Conservation (phyloP, 495 filamentous ascomycete species). For the Penicillium herquei region DNA sequence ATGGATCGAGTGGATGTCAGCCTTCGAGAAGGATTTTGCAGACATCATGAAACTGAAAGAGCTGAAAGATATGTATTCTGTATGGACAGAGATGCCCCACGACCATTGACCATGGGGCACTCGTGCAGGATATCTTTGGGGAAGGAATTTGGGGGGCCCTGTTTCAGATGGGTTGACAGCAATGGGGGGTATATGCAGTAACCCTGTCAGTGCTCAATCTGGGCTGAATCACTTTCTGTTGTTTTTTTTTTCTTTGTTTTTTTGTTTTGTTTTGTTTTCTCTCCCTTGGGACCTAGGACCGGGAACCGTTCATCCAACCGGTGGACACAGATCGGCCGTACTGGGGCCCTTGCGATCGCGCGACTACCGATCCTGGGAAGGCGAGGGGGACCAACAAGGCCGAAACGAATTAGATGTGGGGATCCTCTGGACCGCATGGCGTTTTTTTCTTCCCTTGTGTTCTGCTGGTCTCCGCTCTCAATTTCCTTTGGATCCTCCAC, state of each 20-base stretch:
- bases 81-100: background rate
- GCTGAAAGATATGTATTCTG: background rate
- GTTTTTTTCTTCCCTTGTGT: constrained; percentile 1
- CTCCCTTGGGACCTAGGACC: background rate
- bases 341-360: constrained; percentile 24
- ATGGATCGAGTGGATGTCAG: constrained; percentile 19
- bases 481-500: constrained; percentile 2
- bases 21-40: constrained; percentile 13
- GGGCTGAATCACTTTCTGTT: background rate
- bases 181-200: background rate
- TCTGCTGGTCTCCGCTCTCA: background rate
- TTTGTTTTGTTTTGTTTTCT: background rate
- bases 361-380: constrained; percentile 23
- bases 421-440: constrained; percentile 22
- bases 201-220: background rate
- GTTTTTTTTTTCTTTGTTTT: background rate
- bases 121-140: constrained; percentile 6
- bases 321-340: constrained; percentile 29
- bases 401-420: constrained; percentile 25
- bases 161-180: constrained; percentile 11
- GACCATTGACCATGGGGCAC: background rate
- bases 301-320: constrained; percentile 22
- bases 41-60: background rate
- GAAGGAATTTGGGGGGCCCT: constrained; percentile 7
- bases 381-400: constrained; percentile 19